Base-by-base conservation (phyloP, 176 grass and related monocot species). In the Phoenix dactylifera region DNA sequence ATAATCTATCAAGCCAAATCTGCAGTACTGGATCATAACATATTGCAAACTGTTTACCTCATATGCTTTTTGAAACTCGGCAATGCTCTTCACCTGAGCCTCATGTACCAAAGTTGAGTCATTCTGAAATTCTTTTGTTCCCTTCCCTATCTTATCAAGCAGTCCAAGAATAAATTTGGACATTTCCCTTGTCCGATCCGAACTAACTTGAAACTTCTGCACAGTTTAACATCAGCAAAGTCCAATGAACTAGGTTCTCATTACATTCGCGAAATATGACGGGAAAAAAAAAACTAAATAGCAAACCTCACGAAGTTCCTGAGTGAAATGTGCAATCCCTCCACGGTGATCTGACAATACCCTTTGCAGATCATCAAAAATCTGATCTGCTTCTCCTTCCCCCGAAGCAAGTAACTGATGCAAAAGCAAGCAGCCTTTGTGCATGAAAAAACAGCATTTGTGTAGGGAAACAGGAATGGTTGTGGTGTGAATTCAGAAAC, bases 51-150 rank as follows among this genome's bases (percentile, higher is more conserved):
- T 30, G 16, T 35, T 80, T 55, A 98, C 94, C 94, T 88, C 74
- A 66, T 98, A 98, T 24, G 55, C 88, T 39, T 73, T 89, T 55
- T 78, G 81, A 64, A 98, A 98, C 76, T 98, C 88, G 71, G 76
- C 70, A 65, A 93, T 72, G 79, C 85, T 86, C 76, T 89, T 88
- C 18, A 79, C 74, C 10, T 98, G 88, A 62, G 35, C 72, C 70
- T 89, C 84, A 74, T 98, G 88, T 18, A 71, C 73, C 24, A 55
- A 52, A 55, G 55, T 83, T 22, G 94, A 74, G 51, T 93, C 85
- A 19, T 54, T 73, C 23, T 86, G 78, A 60, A 98, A 55, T 35
- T 78, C 80, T 7, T 60, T 75, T 18, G 72, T 85, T 58, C 86
- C 88, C 26, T 93, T 70, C n/a, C 72, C 25, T 6, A 89, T 76